Evolutionary conservation across 176 grass and related monocot genomes (phyloP), one percentile per base, ranked within the genome.

Genomic region (Oryza meridionalis): DNA sequence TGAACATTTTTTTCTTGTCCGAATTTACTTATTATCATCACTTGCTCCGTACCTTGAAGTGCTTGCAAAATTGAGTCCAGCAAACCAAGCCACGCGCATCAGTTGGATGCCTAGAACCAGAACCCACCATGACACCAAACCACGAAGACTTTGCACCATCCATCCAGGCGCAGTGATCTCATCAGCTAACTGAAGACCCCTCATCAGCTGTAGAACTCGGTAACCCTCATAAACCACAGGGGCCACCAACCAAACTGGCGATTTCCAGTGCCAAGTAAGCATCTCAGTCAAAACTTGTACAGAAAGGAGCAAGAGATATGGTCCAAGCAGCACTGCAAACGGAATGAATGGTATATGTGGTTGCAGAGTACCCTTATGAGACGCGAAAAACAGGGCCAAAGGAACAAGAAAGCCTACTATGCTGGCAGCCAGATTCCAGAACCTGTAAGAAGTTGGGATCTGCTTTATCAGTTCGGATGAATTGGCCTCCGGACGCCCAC

Each of bases 211-310:
- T 47, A 98, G 86, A 51, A 98, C 87, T 55, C 93, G 85, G 55
- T 98, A 98, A 26, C 85, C 87, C 80, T 94, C 93, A 42, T 98
- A 98, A 43, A 98, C 96, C 24, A 98, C 76, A 5, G 93, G 96
- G 6, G 89, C 90, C 12, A 98, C 91, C 72, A 98, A 80, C 96
- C 93, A 98, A 24, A 92, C 91, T 0, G 96, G 93, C 4, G 96
- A 98, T 75, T 72, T 94, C 96, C 96, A 98, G 65, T 90, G 91
- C 96, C 96, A 98, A 40, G 91, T 98, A 69, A 98, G 85, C 87
- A 90, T 90, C 77, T 98, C 96, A 0, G 86, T 96, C 83, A 98
- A 65, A 70, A 95, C 82, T 78, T 98, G 96, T 46, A 96, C 88
- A 4, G 88, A 83, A 15, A 98, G 87, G 1, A 98, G 93, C 50